Conservation (phyloP, 2,329 filamentous ascomycete genomes). For the Tolypocladium tundrense region DNA sequence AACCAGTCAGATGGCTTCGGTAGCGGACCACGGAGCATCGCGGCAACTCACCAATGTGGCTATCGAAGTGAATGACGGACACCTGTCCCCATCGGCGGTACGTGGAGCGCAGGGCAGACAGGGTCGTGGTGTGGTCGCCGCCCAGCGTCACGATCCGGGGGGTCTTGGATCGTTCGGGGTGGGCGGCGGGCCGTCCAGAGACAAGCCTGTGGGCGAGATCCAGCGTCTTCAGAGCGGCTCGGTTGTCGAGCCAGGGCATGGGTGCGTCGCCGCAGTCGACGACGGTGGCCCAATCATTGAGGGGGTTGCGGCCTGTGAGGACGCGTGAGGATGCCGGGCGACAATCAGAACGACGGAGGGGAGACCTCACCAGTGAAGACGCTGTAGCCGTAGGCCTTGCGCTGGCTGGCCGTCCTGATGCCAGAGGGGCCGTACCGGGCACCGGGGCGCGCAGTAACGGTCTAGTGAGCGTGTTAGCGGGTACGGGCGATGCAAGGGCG, state of each 20-base stretch:
- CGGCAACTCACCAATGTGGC: conserved; percentile 30
- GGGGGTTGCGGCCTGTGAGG: conserved; percentile 8
- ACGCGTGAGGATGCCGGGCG: background rate
- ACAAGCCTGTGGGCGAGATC: conserved; percentile 10
- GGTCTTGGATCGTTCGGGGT: conserved; percentile 3
- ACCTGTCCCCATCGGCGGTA: conserved; percentile 49
- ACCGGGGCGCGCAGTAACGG: conserved; percentile 11
- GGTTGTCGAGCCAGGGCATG: conserved; percentile 12
- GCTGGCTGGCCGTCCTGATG: conserved; percentile 67
- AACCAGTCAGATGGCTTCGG: background rate
- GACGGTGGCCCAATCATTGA: conserved; percentile 53
- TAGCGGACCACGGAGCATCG: background rate
- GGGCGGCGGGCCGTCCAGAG: conserved; percentile 5
- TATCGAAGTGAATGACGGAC: conserved; percentile 61
- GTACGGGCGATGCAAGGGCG: background rate
- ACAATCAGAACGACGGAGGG: background rate
- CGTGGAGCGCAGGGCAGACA: conserved; percentile 55
- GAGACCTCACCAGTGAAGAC: conserved; percentile 6
- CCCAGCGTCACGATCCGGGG: conserved; percentile 49
- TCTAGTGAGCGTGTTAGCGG: conserved; percentile 1
- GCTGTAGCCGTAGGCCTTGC: conserved; percentile 29
- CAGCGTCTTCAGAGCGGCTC: conserved; percentile 11
- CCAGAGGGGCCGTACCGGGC: conserved; percentile 71
- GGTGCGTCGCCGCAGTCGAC: conserved; percentile 66
- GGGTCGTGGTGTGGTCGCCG: conserved; percentile 59